Percentiles rank a stretch among this genome's conserved stretches.
Evolutionary conservation across 2,329 filamentous ascomycete genomes (phyloP).

Genomic region (Claviceps monticola): DNA sequence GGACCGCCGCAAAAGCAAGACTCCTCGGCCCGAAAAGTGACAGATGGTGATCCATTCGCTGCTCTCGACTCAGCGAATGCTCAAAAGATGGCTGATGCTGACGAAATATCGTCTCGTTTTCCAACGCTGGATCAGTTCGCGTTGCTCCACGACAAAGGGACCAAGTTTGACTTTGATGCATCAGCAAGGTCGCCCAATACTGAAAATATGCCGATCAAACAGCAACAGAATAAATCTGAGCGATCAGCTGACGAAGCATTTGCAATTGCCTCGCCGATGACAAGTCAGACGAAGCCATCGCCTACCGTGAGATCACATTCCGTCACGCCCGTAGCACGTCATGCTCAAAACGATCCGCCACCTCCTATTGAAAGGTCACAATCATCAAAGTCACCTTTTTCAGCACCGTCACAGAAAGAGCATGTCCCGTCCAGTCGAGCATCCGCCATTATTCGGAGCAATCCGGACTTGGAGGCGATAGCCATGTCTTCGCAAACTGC

Average conservation of each 20-base stretch:
- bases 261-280: slow-evolving; percentile 17
- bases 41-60: slow-evolving; percentile 73
- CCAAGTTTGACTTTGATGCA: slow-evolving; percentile 71
- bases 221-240: slow-evolving; percentile 38
- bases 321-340: slow-evolving; percentile 13
- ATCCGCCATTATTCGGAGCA: slow-evolving; percentile 49
- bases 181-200: slow-evolving; percentile 34
- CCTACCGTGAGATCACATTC: slow-evolving; percentile 17
- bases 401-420: slow-evolving; percentile 25
- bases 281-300: slow-evolving; percentile 7
- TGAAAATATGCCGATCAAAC: slow-evolving; percentile 12
- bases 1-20: slow-evolving; percentile 32
- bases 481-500: slow-evolving; percentile 34
- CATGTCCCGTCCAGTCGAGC: slow-evolving; percentile 39
- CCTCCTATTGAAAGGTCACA: slow-evolving; percentile 16
- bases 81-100: slow-evolving; percentile 35
- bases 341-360: slow-evolving; percentile 9
- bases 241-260: slow-evolving; percentile 80
- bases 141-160: slow-evolving; percentile 68
- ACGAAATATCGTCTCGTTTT: slow-evolving; percentile 76
- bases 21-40: slow-evolving; percentile 49
- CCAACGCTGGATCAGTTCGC: slow-evolving; percentile 90
- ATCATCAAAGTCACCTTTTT: slow-evolving; percentile 25
- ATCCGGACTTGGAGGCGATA: slow-evolving; percentile 46
- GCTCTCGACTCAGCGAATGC: slow-evolving; percentile 57